These are phyloP conservation scores for Polygonum maritimum DNA, from an alignment of 148 eudicot genomes.

Conservation along the genomic window DNA sequence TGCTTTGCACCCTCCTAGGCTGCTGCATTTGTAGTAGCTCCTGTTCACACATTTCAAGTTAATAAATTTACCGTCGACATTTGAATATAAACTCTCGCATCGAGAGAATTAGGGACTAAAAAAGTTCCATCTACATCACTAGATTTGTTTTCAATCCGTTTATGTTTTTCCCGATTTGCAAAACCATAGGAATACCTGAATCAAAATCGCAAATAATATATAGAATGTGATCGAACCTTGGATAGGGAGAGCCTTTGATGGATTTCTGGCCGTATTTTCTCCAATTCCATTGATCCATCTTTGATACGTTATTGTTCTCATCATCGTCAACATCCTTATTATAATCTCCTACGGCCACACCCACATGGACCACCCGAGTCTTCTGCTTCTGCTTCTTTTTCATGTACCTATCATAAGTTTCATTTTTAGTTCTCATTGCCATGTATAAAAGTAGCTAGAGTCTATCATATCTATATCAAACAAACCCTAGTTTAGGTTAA, in stretches of 20 bases:
- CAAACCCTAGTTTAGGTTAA: too few species aligned
- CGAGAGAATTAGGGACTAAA: too few species aligned
- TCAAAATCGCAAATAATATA: too few species aligned
- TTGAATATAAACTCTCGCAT: too few species aligned
- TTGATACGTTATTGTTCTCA: neutral
- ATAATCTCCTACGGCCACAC: neutral
- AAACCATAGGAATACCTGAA: too few species aligned
- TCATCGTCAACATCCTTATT: neutral
- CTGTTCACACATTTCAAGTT: slow-evolving; percentile 18
- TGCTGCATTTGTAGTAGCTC: slow-evolving; percentile 79
- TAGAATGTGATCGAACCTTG: slow-evolving; percentile 38
- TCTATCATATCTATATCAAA: neutral
- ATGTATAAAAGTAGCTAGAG: neutral
- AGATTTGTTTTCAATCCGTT: too few species aligned
- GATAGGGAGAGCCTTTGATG: slow-evolving; percentile 83
- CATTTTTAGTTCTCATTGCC: neutral
- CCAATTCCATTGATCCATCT: slow-evolving; percentile 70
- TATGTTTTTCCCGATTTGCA: too few species aligned
- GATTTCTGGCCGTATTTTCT: slow-evolving; percentile 89
- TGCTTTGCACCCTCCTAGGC: slow-evolving; percentile 52
- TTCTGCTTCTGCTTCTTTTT: slow-evolving; percentile 8
- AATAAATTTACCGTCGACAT: too few species aligned
- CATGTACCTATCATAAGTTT: neutral
- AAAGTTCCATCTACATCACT: too few species aligned
- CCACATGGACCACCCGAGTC: neutral